Conservation (phyloP, 2,329 filamentous ascomycete genomes). For the Clonostachys chloroleuca region DNA sequence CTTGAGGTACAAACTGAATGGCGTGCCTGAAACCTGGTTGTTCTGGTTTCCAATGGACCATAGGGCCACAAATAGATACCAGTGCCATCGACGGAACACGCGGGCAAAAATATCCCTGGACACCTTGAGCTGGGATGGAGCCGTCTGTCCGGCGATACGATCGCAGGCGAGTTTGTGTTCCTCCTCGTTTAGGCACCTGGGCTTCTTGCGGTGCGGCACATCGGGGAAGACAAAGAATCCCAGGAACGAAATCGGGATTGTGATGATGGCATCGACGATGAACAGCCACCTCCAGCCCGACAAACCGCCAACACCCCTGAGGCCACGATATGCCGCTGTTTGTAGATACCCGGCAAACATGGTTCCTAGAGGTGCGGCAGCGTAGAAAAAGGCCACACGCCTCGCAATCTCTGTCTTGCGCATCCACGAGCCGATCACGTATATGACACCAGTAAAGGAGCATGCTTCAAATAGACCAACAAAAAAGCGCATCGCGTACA, state of each 20-base stretch:
- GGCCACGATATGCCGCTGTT: slow-evolving; percentile 47
- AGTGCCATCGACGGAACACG: slow-evolving; percentile 1
- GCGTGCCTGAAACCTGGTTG: slow-evolving; percentile 21
- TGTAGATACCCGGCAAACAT: slow-evolving; percentile 50
- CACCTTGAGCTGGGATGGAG: not conserved
- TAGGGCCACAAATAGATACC: not conserved
- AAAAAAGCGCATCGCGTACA: slow-evolving; percentile 27
- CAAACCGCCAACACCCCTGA: slow-evolving; percentile 42
- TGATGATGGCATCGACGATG: slow-evolving; percentile 32
- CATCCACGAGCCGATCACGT: slow-evolving; percentile 28
- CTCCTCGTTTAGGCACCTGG: slow-evolving; percentile 1
- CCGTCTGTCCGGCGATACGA: slow-evolving; percentile 9
- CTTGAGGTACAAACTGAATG: slow-evolving; percentile 33
- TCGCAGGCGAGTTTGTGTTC: slow-evolving; percentile 13
- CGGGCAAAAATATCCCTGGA: slow-evolving; percentile 1
- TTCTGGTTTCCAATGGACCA: slow-evolving; percentile 27
- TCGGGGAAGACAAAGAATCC: slow-evolving; percentile 24
- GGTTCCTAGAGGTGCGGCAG: slow-evolving; percentile 41
- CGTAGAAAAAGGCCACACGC: slow-evolving; percentile 42
- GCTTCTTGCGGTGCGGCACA: slow-evolving; percentile 13
- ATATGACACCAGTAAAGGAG: slow-evolving; percentile 19
- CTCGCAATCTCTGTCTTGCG: slow-evolving; percentile 32
- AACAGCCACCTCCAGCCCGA: slow-evolving; percentile 49
- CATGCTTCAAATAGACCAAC: slow-evolving; percentile 23
- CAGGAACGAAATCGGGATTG: slow-evolving; percentile 17